Evolutionary conservation across 2,329 filamentous ascomycete genomes (phyloP), one percentile per base, ranked within the genome.

Genomic region (Paraphoma chrysanthemicola): DNA sequence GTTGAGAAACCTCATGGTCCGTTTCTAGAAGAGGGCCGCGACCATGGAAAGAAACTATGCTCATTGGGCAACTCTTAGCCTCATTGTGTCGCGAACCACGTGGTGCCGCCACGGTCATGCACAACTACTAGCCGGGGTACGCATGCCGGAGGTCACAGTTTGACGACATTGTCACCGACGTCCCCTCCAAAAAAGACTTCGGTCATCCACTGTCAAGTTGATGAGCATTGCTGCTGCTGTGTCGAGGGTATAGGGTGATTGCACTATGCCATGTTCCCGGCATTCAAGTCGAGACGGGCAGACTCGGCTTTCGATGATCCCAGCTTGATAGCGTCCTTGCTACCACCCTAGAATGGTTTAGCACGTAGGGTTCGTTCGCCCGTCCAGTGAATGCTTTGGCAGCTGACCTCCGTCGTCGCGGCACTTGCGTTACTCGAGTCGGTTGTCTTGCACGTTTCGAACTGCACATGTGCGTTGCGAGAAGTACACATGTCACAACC

Each of bases 211-310:
- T 10, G 33, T 36, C 33, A 56, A 51, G 59, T 54, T 55, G 33
- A 36, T 2, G 10, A 36, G 33, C 33, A 36, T 36, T 36, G 33
- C 33, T 36, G 9, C 33, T 14, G 33, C 33, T 36, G 31, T 49
- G 48, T 53, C 36, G 59, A 51, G 54, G 60, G 56, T 53, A n/a
- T 56, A 56, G 62, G 53, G 60, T 56, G 61, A 54, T 60, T 54
- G 63, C 60, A 63, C 54, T 52, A 61, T 65, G 62, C 52, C 59
- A 56, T 64, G 56, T 56, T 50, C 53, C 58, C 63, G 57, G 63
- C 55, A 46, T 38, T 23, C 57, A 46, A 46, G 43, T 56, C 44
- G 51, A 54, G 54, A 53, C 62, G 63, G 63, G 54, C 54, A 67
- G 59, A 61, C 42, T 56, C 62, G 66, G 62, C 57, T 60, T 44